Conservation (phyloP, 1,284 basidiomycete genomes). For the Crepidotus sp. region DNA sequence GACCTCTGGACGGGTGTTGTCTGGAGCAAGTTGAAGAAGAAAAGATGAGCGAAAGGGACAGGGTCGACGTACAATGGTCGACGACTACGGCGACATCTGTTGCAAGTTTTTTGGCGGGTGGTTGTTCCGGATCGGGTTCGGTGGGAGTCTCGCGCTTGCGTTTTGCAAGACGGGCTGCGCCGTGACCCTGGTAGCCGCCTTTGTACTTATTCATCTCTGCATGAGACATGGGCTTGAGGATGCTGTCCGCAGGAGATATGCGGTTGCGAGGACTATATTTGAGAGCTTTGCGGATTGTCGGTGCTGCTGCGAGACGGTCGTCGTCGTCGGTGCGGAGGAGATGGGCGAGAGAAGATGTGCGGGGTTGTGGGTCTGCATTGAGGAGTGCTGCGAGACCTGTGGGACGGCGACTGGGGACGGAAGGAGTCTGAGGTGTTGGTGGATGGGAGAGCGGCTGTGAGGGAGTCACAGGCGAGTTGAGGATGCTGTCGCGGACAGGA, state of each 20-base stretch:
- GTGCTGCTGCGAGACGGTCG: conserved; percentile 23
- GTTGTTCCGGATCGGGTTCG: conserved; percentile 32
- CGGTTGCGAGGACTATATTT: conserved; percentile 61
- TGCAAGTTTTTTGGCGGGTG: conserved; percentile 45
- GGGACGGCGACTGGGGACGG: conserved; percentile 43
- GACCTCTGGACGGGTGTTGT: conserved; percentile 89
- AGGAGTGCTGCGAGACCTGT: conserved; percentile 64
- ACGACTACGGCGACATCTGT: conserved; percentile 63
- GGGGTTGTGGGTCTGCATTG: conserved; percentile 47
- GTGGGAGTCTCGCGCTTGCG: conserved; percentile 44
- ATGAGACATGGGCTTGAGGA: conserved; percentile 55
- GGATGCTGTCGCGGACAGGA: conserved; percentile 16
- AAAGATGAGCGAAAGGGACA: conserved; percentile 18
- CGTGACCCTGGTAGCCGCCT: conserved; percentile 47
- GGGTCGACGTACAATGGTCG: conserved; percentile 51
- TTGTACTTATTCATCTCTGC: conserved; percentile 56
- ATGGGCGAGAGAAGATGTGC: conserved; percentile 41
- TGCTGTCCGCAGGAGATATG: conserved; percentile 49
- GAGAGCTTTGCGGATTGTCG: conserved; percentile 26
- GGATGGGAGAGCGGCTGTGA: conserved; percentile 17
- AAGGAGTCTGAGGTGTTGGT: conserved; percentile 26
- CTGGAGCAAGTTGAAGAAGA: conserved; percentile 31
- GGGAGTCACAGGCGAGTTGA: conserved; percentile 13
- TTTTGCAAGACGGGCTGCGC: conserved; percentile 47
- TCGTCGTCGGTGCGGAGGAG: conserved; percentile 33